Evolutionary conservation across 768 basidiomycete genomes (phyloP), one percentile per base, ranked within the genome.

Genomic region (Panellus pusillus): DNA sequence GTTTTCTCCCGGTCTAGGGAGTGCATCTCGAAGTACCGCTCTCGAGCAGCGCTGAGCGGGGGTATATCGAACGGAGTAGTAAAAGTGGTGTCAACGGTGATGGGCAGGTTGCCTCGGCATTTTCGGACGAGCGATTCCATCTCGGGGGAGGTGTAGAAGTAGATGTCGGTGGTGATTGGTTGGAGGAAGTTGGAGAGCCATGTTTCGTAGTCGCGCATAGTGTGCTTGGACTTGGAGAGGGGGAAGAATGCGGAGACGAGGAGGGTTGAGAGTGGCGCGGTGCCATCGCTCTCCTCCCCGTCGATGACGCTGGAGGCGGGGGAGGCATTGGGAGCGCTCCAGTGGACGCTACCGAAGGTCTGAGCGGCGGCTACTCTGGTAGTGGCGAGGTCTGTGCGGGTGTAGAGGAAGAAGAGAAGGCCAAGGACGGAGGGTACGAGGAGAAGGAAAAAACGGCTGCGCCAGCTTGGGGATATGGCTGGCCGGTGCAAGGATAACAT

Each of bases 211-310:
- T 79, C 76, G n/a, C 66, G 61, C 6, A 70, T 50, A 2, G 76
- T 64, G 60, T 83, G 80, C 61, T 82, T 81, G 12, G 80, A 74
- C 40, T 75, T 76, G 4, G 70, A 50, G 3, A 81, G 72, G 0
- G 79, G 81, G 60, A 76, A 83, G 61, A 82, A 72, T 0, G 82
- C 79, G 1, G 82, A 77, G 0, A 83, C 82, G 42, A 83, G 74
- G 13, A 83, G 72, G 55, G 81, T 72, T 6, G 45, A 47, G 19
- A 51, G 27, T 9, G 38, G 32, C 19, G 49, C 28, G 7, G 8
- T 8, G 13, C 19, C 45, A 13, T 44, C 35, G 29, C 29, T 9
- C 17, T 8, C 32, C 9, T 35, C 32, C 32, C 3, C 32, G 7
- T 2, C 32, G 32, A 35, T 17, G 35, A 31, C 14, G 24, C 11